Percentiles rank a stretch among this genome's conserved stretches.
Conservation (phyloP, 805 yeast species). For the Metschnikowia shivogae region DNA sequence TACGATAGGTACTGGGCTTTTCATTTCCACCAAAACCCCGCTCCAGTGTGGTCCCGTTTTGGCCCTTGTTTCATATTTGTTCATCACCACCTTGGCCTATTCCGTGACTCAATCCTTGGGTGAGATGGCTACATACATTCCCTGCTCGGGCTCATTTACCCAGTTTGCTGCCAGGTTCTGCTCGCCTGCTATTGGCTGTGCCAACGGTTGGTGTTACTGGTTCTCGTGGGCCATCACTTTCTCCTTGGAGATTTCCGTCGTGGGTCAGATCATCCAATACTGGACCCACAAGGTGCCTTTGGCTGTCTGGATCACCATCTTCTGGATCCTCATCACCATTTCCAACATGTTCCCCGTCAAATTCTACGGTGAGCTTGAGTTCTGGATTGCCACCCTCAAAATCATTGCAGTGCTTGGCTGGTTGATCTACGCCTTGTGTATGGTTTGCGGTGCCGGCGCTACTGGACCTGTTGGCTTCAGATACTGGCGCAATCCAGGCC, state of each 20-base stretch:
- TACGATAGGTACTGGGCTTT: constrained; percentile 74
- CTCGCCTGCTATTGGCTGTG: constrained; percentile 68
- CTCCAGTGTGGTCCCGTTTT: constrained; percentile 67
- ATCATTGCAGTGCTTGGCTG: constrained; percentile 70
- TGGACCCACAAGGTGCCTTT: constrained; percentile 71
- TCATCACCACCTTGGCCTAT: constrained; percentile 63
- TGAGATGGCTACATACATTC: constrained; percentile 78
- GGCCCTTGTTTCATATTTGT: constrained; percentile 57
- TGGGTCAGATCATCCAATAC: constrained; percentile 56
- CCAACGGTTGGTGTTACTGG: constrained; percentile 73
- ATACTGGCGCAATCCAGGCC: constrained; percentile 77
- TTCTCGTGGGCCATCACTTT: constrained; percentile 75
- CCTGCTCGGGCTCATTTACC: constrained; percentile 64
- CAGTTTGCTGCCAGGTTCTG: constrained; percentile 66
- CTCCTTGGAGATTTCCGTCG: constrained; percentile 68
- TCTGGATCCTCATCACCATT: constrained; percentile 51
- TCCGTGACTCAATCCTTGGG: constrained; percentile 70
- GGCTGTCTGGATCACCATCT: constrained; percentile 69
- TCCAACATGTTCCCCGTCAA: constrained; percentile 64
- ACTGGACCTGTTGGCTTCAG: constrained; percentile 74
- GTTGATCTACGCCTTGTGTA: constrained; percentile 58
- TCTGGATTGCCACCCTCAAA: constrained; percentile 67
- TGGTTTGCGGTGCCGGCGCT: constrained; percentile 72
- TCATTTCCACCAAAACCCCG: constrained; percentile 60
- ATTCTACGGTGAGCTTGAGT: constrained; percentile 71